Base-by-base conservation (phyloP, 2,329 filamentous ascomycete species). In the Periconia sp. region DNA sequence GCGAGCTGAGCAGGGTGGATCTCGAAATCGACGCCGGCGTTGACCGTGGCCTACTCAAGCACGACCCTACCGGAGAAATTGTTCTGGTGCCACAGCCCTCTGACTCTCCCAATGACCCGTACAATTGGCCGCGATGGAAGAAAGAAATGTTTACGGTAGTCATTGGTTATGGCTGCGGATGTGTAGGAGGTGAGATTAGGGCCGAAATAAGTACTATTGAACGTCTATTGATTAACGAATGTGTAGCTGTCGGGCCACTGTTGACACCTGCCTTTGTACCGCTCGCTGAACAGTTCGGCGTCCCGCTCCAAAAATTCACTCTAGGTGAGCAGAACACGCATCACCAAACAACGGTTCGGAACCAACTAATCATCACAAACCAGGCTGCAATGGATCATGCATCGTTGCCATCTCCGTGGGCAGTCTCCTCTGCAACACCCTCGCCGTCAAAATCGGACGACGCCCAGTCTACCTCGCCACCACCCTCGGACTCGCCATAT, bases 1-100 rank as follows among this genome's bases (percentile, higher is more conserved):
- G 50, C 47, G 59, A 65, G 41, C 37, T 65, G n/a, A 55, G 57
- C 7, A 49, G 60, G 1, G 30, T 49, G 15, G 58, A 65, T 44
- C 46, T 58, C 6, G 60, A 63, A 41, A 17, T 61, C 33, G 47
- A 55, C 7, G 46, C 33, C 2, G 60, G 53, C 15, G 47, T 63
- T 19, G 60, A 63, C 37, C 51, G 50, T 19, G 49, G 49, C 6
- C 51, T 63, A 17, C 57, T 65, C 33, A 65, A 65, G 47, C 63
- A 64, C 40, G 63, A 65, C 50, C 33, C 54, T 11, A 56, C 57
- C 3, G 74, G 72, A 20, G 50, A 66, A 41, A 81, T 77, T 8
- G 75, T 81, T 27, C 71, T 83, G 50, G 79, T 82, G 17, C 81
- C 81, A 1, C 80, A 83, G 62, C 81, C 81, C 0, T 79, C 75